phyloP scores from a whole-genome alignment of 2,329 filamentous ascomycete genomes.

The Alternaria ventricosa region DNA sequence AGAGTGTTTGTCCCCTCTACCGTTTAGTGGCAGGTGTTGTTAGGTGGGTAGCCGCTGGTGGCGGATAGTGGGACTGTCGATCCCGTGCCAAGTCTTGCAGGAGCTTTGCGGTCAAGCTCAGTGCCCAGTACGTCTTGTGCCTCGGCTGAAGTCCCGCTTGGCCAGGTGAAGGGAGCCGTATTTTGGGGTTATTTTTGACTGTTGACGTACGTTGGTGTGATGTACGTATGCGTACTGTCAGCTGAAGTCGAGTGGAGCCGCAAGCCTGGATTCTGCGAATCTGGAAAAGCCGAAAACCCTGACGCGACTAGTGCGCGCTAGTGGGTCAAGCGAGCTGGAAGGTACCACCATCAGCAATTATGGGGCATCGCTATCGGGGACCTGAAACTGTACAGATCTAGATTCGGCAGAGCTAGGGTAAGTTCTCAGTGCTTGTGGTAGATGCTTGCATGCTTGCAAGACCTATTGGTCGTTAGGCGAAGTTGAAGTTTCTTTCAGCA shows the following conservation, averaged over 20 bases:
- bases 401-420: not conserved
- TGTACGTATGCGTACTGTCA: slow-evolving; percentile 10
- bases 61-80: slow-evolving; percentile 24
- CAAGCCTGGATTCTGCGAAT: slow-evolving; percentile 18
- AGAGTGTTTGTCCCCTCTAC: slow-evolving; percentile 14
- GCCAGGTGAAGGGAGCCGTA: not conserved
- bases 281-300: slow-evolving; percentile 22
- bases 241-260: slow-evolving; percentile 16
- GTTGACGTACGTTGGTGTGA: slow-evolving; percentile 11
- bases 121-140: not conserved
- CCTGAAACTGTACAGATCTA: not conserved
- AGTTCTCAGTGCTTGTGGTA: not conserved
- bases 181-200: not conserved
- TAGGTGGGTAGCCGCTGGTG: slow-evolving; percentile 20
- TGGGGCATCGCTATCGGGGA: not conserved
- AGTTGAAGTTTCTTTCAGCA: not conserved
- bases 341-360: slow-evolving; percentile 6
- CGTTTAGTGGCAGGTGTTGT: slow-evolving; percentile 8
- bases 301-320: slow-evolving; percentile 29
- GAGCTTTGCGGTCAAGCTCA: slow-evolving; percentile 11
- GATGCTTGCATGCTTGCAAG: not conserved
- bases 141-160: not conserved
- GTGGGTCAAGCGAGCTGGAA: slow-evolving; percentile 23
- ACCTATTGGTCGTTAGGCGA: not conserved
- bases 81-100: slow-evolving; percentile 16